Conservation (phyloP, 163 green algal genomes). For the Chlorella variabilis region DNA sequence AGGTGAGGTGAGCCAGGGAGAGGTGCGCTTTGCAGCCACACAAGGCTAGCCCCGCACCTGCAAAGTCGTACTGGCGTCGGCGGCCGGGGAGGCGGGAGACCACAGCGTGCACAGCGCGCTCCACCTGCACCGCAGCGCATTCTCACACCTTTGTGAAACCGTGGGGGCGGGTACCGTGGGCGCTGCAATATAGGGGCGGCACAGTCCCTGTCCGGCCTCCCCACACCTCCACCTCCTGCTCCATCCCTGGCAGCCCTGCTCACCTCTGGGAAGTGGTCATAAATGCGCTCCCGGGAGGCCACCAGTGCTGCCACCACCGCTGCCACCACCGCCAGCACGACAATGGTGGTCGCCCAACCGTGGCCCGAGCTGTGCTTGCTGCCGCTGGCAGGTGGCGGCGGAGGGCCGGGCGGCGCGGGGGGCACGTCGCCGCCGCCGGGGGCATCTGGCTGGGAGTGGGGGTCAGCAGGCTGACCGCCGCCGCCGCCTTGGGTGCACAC, state of each 20-base stretch:
- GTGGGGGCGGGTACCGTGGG: neutral
- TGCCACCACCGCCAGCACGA: constrained; percentile 23
- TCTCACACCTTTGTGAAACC: neutral
- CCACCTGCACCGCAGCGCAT: constrained; percentile 12
- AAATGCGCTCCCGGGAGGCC: constrained; percentile 40
- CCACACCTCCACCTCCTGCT: no score
- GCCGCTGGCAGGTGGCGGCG: constrained; percentile 15
- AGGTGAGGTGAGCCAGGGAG: neutral
- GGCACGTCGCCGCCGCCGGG: neutral
- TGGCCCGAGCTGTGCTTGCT: neutral
- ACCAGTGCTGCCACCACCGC: constrained; percentile 7
- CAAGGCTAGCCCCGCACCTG: neutral
- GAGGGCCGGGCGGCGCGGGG: neutral
- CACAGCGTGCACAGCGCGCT: constrained; percentile 1
- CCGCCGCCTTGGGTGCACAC: constrained; percentile 28
- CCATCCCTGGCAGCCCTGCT: no score
- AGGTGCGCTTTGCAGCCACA: neutral
- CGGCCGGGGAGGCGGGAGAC: neutral
- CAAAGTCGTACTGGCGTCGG: neutral
- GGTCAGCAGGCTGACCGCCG: neutral
- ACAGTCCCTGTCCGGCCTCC: no score
- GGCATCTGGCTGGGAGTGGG: neutral
- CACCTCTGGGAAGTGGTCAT: constrained; percentile 57
- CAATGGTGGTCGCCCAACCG: constrained; percentile 9
- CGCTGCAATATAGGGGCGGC: no score